phyloP scores from a whole-genome alignment of 441 rosid genomes.

The Pelargonium cotyledonis region DNA sequence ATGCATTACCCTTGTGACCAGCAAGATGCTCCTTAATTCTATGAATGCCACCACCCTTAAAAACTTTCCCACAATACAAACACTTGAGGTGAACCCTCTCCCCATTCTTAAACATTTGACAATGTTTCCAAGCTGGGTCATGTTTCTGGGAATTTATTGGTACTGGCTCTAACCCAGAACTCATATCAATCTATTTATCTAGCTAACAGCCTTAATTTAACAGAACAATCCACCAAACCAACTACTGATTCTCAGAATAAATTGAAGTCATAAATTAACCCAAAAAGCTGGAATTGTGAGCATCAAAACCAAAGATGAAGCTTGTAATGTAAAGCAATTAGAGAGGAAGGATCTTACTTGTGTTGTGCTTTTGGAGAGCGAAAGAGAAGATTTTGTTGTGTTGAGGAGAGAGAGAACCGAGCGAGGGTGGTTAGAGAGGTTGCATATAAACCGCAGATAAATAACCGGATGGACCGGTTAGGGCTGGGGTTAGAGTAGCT shows the following conservation, averaged over 20 bases:
- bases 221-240: neutral
- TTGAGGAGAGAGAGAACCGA: constrained; percentile 9
- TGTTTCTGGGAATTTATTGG: constrained; percentile 64
- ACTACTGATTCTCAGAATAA: neutral
- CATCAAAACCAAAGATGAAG: neutral
- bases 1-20: constrained; percentile 74
- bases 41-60: constrained; percentile 95
- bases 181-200: constrained; percentile 21
- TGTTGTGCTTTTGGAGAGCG: constrained; percentile 3
- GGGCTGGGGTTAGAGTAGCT: constrained; percentile 24
- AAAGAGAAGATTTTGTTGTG: neutral
- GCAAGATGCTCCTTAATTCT: constrained; percentile 97
- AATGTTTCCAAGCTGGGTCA: constrained; percentile 86
- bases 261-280: neutral
- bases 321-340: neutral
- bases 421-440: constrained; percentile 10
- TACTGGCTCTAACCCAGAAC: constrained; percentile 48
- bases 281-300: neutral
- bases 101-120: constrained; percentile 53
- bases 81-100: constrained; percentile 69
- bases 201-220: constrained; percentile 13
- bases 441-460: constrained; percentile 22
- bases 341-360: constrained; percentile 25
- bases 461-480: constrained; percentile 47
- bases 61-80: constrained; percentile 61